Conservation (phyloP, 2,329 filamentous ascomycete genomes). For the Keithomyces neogunnii region DNA sequence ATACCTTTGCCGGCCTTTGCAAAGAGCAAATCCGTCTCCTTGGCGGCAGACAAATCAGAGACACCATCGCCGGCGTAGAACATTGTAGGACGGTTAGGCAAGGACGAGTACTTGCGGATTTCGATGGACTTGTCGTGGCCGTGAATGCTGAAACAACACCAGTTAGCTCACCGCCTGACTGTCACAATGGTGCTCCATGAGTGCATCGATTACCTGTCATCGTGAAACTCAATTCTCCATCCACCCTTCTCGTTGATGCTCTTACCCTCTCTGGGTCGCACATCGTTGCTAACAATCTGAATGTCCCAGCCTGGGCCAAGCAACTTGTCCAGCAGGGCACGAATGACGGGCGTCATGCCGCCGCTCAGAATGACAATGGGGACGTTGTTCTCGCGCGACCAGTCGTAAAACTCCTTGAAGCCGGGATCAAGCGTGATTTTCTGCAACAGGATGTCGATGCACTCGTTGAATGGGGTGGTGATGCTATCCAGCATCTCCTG, state of each 20-base stretch:
- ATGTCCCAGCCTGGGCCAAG: constrained; percentile 74
- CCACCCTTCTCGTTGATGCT: constrained; percentile 70
- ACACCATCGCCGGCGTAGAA: constrained; percentile 96
- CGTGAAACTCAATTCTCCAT: constrained; percentile 84
- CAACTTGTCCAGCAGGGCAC: constrained; percentile 69
- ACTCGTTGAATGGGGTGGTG: constrained; percentile 69
- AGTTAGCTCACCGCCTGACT: not conserved
- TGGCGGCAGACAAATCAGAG: constrained; percentile 82
- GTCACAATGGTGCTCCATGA: not conserved
- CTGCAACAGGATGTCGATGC: constrained; percentile 66
- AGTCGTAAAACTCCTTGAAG: constrained; percentile 82
- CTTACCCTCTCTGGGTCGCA: constrained; percentile 55
- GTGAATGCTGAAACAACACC: constrained; percentile 49
- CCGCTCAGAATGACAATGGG: constrained; percentile 87
- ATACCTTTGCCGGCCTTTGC: constrained; percentile 82
- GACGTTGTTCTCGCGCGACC: constrained; percentile 72
- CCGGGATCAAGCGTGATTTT: constrained; percentile 85
- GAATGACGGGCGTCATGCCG: constrained; percentile 89
- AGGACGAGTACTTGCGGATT: constrained; percentile 74
- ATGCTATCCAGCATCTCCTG: constrained; percentile 87
- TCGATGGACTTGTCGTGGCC: constrained; percentile 97
- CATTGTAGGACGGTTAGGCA: constrained; percentile 71
- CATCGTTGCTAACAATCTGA: constrained; percentile 85
- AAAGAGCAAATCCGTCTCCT: constrained; percentile 88
- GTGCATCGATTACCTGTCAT: constrained; percentile 55